Base-by-base conservation (phyloP, 2,329 filamentous ascomycete species). In the Thelonectria olida region DNA sequence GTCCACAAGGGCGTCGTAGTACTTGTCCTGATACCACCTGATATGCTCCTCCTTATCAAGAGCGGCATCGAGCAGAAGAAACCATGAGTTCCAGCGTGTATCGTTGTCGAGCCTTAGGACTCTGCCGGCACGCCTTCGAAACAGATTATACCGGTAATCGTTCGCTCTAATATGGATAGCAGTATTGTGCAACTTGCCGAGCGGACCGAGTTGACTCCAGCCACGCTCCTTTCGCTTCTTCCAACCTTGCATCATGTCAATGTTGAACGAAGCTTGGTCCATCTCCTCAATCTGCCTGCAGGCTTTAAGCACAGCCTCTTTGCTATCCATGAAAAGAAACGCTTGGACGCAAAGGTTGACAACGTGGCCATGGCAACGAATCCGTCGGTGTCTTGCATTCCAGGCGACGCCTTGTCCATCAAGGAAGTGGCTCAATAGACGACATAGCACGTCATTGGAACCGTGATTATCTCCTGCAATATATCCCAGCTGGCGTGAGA, bases 1-100 rank as follows among this genome's bases (percentile, higher is more conserved):
- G n/a, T 41, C 38, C 38, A 5, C 5, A 8, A 41, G 5, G 38
- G n/a, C n/a, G 12, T 44, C 20, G 13, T 44, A 44, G 13, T 44
- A 44, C 20, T 25, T 44, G 7, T 12, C 13, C 20, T 44, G 20
- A n/a, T 44, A 44, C 41, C 41, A 44, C 41, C 23, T n/a, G 2
- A 44, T 12, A 25, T 44, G 20, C 20, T 44, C 41, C 41, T 44
- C 6, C 6, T 12, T 6, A 44, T 44, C 15, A 44, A 44, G 41
- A 12, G 20, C 41, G 15, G 13, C 41, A 15, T 44, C 41, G 3
- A 44, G 41, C 7, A 44, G 20, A 15, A 44, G 41, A n/a, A 44
- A 25, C 41, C 41, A 44, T 44, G 41, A 44, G 41, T 44, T 44
- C 41, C 41, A 44, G 41, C 41, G 41, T 12, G 41, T 44, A 44